Evolutionary conservation across 176 grass and related monocot genomes (phyloP).

Genomic region (Cymbopogon citratus): DNA sequence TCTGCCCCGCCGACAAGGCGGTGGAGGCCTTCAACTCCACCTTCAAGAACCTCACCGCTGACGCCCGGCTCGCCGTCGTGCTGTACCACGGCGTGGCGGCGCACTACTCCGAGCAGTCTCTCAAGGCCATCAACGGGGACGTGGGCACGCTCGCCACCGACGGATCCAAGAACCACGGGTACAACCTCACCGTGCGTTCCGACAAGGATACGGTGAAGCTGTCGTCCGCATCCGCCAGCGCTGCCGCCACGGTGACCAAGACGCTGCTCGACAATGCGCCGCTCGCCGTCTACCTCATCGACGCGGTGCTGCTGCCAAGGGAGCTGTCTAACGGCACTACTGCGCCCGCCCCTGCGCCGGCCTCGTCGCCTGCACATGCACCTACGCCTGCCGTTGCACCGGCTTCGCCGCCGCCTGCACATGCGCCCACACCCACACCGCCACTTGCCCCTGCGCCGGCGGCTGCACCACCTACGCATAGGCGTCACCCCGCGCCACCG

Average conservation of each 20-base stretch:
- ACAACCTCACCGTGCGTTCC: constrained; percentile 22
- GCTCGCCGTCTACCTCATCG: constrained; percentile 29
- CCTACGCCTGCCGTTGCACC: neutral
- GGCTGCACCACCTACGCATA: neutral
- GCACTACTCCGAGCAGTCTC: constrained; percentile 43
- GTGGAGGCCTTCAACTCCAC: constrained; percentile 39
- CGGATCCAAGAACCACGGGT: constrained; percentile 17
- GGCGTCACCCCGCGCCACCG: neutral
- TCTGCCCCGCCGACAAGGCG: constrained; percentile 50
- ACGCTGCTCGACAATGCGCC: constrained; percentile 1
- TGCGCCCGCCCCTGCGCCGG: neutral
- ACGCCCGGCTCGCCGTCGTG: constrained; percentile 22
- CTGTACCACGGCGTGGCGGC: constrained; percentile 55
- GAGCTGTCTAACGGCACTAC: constrained; percentile 5
- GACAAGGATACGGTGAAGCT: constrained; percentile 12
- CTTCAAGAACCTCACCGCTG: constrained; percentile 42
- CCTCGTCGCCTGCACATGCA: neutral
- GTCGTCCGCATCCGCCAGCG: neutral
- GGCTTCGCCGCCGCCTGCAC: neutral
- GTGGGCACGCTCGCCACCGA: constrained; percentile 44
- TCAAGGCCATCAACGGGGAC: constrained; percentile 39
- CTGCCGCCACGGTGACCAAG: constrained; percentile 14
- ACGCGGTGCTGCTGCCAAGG: constrained; percentile 27
- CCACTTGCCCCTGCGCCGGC: neutral
- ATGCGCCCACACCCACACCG: neutral